Percentiles rank a stretch among this genome's conserved stretches.
phyloP scores from a whole-genome alignment of 495 filamentous ascomycete genomes.

The Cenococcum geophilum region DNA sequence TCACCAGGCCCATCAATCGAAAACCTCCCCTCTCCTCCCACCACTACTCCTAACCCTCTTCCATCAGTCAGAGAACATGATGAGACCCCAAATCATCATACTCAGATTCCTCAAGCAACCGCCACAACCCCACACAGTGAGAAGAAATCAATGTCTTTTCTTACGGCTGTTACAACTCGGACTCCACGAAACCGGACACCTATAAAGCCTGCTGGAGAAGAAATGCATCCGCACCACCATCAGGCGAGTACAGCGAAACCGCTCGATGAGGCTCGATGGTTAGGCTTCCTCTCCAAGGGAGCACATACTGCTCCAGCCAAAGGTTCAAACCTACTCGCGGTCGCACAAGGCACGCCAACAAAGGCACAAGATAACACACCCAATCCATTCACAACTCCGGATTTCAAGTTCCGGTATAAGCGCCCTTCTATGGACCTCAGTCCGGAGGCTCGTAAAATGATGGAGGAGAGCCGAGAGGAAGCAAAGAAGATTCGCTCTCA shows the following conservation, averaged over 20 bases:
- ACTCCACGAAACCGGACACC: slow-evolving; percentile 36
- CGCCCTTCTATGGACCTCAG: slow-evolving; percentile 54
- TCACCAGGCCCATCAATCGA: not conserved
- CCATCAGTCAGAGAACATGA: not conserved
- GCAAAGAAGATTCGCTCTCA: slow-evolving; percentile 61
- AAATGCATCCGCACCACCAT: slow-evolving; percentile 39
- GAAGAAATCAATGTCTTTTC: slow-evolving; percentile 9
- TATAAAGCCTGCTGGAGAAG: slow-evolving; percentile 32
- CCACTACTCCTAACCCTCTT: not conserved
- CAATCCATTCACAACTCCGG: slow-evolving; percentile 37
- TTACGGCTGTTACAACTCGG: slow-evolving; percentile 11
- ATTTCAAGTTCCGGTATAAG: slow-evolving; percentile 68
- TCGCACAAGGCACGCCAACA: slow-evolving; percentile 33
- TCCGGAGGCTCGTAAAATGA: slow-evolving; percentile 66
- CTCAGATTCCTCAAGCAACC: slow-evolving; percentile 1
- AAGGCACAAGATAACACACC: slow-evolving; percentile 10
- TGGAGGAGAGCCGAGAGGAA: slow-evolving; percentile 67
- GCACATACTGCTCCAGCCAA: slow-evolving; percentile 37
- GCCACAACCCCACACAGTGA: not conserved
- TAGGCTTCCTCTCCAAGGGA: slow-evolving; percentile 35
- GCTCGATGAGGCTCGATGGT: slow-evolving; percentile 38
- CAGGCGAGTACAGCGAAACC: slow-evolving; percentile 37
- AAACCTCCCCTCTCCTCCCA: not conserved
- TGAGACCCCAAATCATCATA: slow-evolving; percentile 1
- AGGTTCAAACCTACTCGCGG: slow-evolving; percentile 19